These are phyloP conservation scores for Inosperma sp. DNA, from an alignment of 768 basidiomycete genomes.

Conservation along the genomic window DNA sequence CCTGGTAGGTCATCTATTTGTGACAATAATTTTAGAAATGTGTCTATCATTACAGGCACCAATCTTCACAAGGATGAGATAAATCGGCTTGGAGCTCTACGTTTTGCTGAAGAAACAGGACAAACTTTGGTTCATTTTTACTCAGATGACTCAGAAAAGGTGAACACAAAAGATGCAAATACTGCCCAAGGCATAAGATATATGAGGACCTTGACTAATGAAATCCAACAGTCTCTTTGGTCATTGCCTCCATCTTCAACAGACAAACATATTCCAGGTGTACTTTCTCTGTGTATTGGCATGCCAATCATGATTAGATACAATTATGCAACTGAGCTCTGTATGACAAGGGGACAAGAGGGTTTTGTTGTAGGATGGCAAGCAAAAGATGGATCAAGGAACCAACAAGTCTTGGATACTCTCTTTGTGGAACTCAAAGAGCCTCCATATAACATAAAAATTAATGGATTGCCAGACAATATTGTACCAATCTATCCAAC, in stretches of 20 bases:
- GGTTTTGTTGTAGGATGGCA: constrained; percentile 30
- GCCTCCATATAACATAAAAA: constrained; percentile 21
- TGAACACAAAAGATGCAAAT: not conserved
- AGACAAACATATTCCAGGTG: constrained; percentile 22
- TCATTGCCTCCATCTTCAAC: constrained; percentile 7
- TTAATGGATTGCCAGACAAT: constrained; percentile 28
- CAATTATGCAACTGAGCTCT: no score
- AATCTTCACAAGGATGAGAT: no score
- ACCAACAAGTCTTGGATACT: no score
- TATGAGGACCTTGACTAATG: not conserved
- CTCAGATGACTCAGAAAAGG: constrained; percentile 20
- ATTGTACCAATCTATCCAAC: constrained; percentile 25
- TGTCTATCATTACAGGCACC: constrained; percentile 33
- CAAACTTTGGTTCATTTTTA: constrained; percentile 26
- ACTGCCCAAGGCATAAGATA: not conserved
- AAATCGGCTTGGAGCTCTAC: constrained; percentile 23
- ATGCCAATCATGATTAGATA: constrained; percentile 33
- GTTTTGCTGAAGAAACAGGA: constrained; percentile 29
- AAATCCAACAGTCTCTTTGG: constrained; percentile 3
- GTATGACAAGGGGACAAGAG: constrained; percentile 36
- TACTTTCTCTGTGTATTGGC: constrained; percentile 27
- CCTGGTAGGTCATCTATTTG: not conserved
- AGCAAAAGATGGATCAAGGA: constrained; percentile 12
- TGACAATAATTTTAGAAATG: constrained; percentile 21
- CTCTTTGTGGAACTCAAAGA: constrained; percentile 28